Evolutionary conservation across 2,329 filamentous ascomycete genomes (phyloP).

Genomic region (Bretziella fagacearum): DNA sequence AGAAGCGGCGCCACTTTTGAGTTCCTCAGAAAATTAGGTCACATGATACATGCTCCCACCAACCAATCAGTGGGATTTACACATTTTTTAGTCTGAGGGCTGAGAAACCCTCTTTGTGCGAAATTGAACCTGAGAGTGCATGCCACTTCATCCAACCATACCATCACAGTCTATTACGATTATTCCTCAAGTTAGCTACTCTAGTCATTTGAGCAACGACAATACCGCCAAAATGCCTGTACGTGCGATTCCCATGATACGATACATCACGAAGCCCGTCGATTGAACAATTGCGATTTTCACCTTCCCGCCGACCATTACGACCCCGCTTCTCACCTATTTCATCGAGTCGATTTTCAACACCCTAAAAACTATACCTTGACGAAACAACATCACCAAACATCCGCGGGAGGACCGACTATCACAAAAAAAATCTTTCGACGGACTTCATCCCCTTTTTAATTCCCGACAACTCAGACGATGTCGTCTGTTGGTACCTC

Average conservation of each 20-base stretch:
- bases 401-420: neutral
- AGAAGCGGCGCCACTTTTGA: slow-evolving; percentile 4
- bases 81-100: slow-evolving; percentile 14
- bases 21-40: neutral
- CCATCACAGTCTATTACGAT: slow-evolving; percentile 12
- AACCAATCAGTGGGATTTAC: slow-evolving; percentile 14
- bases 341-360: neutral
- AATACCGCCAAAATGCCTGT: slow-evolving; percentile 16
- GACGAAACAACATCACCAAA: neutral
- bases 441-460: neutral
- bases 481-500: neutral
- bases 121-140: slow-evolving; percentile 8
- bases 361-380: neutral
- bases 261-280: slow-evolving; percentile 10
- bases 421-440: neutral
- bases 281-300: slow-evolving; percentile 12
- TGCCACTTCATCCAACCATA: slow-evolving; percentile 14
- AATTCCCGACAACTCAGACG: neutral
- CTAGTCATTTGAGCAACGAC: slow-evolving; percentile 15
- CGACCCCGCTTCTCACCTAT: neutral
- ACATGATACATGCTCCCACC: slow-evolving; percentile 3
- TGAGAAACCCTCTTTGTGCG: slow-evolving; percentile 13
- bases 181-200: slow-evolving; percentile 14
- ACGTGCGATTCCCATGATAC: slow-evolving; percentile 11
- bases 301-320: neutral